Percentiles rank a stretch among this genome's conserved stretches.
These are phyloP conservation scores for Yamadazyma olivae DNA, from an alignment of 805 yeast genomes.

Conservation along the genomic window DNA sequence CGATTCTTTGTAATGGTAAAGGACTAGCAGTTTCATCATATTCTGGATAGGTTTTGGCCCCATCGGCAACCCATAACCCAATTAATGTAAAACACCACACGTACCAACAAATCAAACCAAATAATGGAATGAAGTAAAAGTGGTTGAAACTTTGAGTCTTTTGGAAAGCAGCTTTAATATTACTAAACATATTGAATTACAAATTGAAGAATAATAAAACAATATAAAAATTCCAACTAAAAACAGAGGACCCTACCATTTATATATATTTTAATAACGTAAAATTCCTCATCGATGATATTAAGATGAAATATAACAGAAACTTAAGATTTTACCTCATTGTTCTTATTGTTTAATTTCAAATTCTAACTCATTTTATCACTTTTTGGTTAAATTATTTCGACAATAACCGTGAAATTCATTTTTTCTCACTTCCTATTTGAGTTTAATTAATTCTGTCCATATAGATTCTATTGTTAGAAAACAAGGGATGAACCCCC, in stretches of 20 bases:
- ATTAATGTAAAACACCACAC: constrained; percentile 18
- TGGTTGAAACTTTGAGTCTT: constrained; percentile 18
- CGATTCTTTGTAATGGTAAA: constrained; percentile 23
- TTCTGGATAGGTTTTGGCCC: constrained; percentile 18
- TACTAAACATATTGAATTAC: background rate
- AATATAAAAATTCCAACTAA: background rate
- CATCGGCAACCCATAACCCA: constrained; percentile 20
- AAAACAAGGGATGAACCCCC: too few relatives aligned
- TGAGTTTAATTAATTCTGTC: constrained; percentile 1
- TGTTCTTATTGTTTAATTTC: background rate
- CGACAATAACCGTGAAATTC: background rate
- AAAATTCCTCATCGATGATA: background rate
- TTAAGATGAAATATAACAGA: background rate
- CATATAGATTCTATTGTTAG: too few relatives aligned
- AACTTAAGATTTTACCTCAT: background rate
- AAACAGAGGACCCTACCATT: background rate
- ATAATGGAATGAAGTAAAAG: constrained; percentile 22
- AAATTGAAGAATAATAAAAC: background rate
- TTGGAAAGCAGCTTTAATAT: background rate
- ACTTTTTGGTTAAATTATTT: constrained; percentile 1
- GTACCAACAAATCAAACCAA: constrained; percentile 25
- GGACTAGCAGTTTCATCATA: constrained; percentile 20
- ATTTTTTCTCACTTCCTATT: constrained; percentile 1
- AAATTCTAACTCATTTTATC: background rate
- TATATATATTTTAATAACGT: too few relatives aligned